Conservation (phyloP, 2,329 filamentous ascomycete genomes). For the Lanzia echinophila region DNA sequence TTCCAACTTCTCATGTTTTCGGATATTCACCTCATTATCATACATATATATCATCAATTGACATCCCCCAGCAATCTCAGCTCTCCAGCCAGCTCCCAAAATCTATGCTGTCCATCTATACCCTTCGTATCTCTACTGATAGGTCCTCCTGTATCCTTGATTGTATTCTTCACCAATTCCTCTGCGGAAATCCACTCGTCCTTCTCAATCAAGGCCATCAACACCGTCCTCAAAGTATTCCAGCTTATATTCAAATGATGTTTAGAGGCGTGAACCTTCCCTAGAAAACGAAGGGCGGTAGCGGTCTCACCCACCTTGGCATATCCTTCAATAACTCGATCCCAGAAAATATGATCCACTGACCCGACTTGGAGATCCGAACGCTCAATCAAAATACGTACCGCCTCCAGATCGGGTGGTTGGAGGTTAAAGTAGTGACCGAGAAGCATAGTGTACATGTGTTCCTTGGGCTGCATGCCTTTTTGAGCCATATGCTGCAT, state of each 20-base stretch:
- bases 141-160: conserved; percentile 21
- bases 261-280: conserved; percentile 22
- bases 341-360: conserved; percentile 57
- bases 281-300: conserved; percentile 44
- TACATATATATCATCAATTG: not conserved
- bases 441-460: conserved; percentile 70
- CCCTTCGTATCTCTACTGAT: conserved; percentile 17
- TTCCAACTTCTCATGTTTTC: too few species aligned
- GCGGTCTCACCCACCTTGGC: conserved; percentile 45
- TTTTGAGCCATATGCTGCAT: conserved; percentile 53
- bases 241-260: conserved; percentile 17
- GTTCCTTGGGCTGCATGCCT: conserved; percentile 47
- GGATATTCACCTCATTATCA: not conserved
- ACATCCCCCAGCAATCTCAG: conserved; percentile 17
- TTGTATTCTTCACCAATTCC: conserved; percentile 26
- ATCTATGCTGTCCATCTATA: conserved; percentile 24
- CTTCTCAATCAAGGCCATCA: conserved; percentile 26
- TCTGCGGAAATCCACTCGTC: conserved; percentile 28
- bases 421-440: conserved; percentile 56
- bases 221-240: conserved; percentile 21
- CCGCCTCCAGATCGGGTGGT: conserved; percentile 52
- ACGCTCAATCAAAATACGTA: conserved; percentile 52
- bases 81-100: conserved; percentile 26
- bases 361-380: conserved; percentile 32
- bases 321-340: conserved; percentile 63